Base-by-base conservation (phyloP, 2,329 filamentous ascomycete genomes). In the Xylaria multiplex region DNA sequence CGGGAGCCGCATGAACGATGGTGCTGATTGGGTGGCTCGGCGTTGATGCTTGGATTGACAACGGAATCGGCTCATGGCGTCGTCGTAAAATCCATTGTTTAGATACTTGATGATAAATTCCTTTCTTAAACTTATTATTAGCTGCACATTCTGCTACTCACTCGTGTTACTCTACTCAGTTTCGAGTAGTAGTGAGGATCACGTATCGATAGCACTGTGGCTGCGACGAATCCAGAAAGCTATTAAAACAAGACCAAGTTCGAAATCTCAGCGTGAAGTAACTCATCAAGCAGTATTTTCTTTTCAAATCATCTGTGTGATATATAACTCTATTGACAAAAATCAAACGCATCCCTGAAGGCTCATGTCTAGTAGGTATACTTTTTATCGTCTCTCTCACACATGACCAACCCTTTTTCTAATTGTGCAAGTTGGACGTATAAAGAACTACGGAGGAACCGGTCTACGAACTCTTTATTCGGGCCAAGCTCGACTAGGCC, bases 1-100 rank as follows among this genome's bases (percentile, higher is more conserved):
- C 86, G 93, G 72, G 88, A 90, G 73, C 91, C 93, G 8, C 84
- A 89, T 75, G 88, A 96, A 77, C 83, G 93, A 64, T 91, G 92
- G 81, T 94, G 92, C 76, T 93, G 77, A 84, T 43, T 1, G 19
- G 14, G 56, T 42, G 7, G 6, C 16, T 24, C 7, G 14, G 14
- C n/a, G 49, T 43, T 19, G 32, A 30, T 24, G 16, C 13, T 48
- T 55, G 11, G 53, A 22, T 43, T 52, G 19, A 2, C 8, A 16
- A 43, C 49, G 3, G 43, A 22, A 14, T 13, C 40, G 4, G 42
- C 40, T 48, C 2, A 9, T 32, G 7, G 16, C 16, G n/a, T 37
- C 40, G 6, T 24, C 16, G 3, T 40, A 40, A n/a, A 27, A 32
- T 7, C 6, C 9, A 42, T 32, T 30, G 32, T 32, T 55, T 56